Evolutionary conservation across 805 yeast genomes (phyloP).

Genomic region (Starmerella davenportii): DNA sequence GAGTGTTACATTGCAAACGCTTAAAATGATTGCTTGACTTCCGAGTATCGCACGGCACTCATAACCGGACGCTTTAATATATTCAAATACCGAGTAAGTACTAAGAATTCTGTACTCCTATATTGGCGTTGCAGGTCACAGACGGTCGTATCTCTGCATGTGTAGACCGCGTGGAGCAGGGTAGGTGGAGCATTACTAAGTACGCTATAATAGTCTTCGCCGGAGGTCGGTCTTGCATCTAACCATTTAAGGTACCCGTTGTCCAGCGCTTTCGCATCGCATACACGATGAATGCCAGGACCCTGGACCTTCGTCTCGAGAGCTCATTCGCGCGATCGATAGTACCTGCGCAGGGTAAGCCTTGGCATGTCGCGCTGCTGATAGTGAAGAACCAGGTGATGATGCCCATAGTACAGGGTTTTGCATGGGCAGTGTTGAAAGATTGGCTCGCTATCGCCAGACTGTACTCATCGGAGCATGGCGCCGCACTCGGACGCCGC

Average conservation of each 20-base stretch:
- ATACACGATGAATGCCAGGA: neutral
- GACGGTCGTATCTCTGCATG: too few relatives aligned
- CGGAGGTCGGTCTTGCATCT: too few relatives aligned
- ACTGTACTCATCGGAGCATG: constrained; percentile 9
- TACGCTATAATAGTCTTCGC: too few relatives aligned
- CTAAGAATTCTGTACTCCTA: too few relatives aligned
- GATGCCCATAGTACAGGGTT: constrained; percentile 23
- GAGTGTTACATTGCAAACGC: neutral
- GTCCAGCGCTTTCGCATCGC: too few relatives aligned
- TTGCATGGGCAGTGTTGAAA: constrained; percentile 20
- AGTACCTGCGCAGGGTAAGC: constrained; percentile 21
- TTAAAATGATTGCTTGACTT: neutral
- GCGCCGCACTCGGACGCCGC: constrained; percentile 9
- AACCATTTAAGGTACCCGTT: too few relatives aligned
- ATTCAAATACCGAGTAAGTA: too few relatives aligned
- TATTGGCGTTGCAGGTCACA: too few relatives aligned
- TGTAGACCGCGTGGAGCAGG: too few relatives aligned
- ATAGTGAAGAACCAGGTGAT: constrained; percentile 22
- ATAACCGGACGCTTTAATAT: too few relatives aligned
- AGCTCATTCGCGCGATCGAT: constrained; percentile 19
- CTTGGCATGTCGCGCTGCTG: constrained; percentile 15
- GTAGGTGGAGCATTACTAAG: too few relatives aligned
- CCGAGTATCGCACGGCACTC: neutral
- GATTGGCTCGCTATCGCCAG: constrained; percentile 14
- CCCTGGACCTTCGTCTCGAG: constrained; percentile 20